Percentiles rank a stretch among this genome's conserved stretches.
These are phyloP conservation scores for Corniculantispora saksenae DNA, from an alignment of 2,329 filamentous ascomycete species.

Conservation along the genomic window DNA sequence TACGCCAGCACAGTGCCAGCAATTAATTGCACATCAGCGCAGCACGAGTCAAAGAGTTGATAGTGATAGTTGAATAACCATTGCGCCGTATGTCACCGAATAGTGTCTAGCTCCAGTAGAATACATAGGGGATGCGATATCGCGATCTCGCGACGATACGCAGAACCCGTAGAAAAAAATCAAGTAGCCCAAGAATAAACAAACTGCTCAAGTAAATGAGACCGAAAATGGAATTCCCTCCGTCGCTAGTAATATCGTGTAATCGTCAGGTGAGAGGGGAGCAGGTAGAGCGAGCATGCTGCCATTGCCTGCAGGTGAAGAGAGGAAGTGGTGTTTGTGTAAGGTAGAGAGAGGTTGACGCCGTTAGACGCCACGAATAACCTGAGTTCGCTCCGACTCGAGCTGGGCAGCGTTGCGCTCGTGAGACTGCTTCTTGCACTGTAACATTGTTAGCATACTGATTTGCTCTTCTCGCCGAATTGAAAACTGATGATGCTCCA, in stretches of 20 bases:
- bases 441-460: conserved; percentile 22
- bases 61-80: neutral
- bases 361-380: conserved; percentile 83
- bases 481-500: neutral
- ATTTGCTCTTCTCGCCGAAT: neutral
- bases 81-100: conserved; percentile 9
- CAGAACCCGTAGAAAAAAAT: neutral
- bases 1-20: neutral
- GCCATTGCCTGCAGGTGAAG: neutral
- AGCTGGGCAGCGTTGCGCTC: conserved; percentile 91
- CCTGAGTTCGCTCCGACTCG: conserved; percentile 88
- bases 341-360: neutral
- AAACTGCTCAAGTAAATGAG: conserved; percentile 4
- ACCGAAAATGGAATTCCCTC: conserved; percentile 4
- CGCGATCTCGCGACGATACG: neutral
- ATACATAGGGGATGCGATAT: conserved; percentile 13
- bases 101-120: conserved; percentile 17
- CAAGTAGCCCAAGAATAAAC: conserved; percentile 15
- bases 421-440: conserved; percentile 96
- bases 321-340: neutral
- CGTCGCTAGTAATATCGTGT: conserved; percentile 16
- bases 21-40: neutral
- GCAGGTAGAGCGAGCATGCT: too few relatives aligned
- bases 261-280: conserved; percentile 9
- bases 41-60: too few relatives aligned